phyloP scores from a whole-genome alignment of 176 grass and related monocot species.

The Urochloa ruziziensis region DNA sequence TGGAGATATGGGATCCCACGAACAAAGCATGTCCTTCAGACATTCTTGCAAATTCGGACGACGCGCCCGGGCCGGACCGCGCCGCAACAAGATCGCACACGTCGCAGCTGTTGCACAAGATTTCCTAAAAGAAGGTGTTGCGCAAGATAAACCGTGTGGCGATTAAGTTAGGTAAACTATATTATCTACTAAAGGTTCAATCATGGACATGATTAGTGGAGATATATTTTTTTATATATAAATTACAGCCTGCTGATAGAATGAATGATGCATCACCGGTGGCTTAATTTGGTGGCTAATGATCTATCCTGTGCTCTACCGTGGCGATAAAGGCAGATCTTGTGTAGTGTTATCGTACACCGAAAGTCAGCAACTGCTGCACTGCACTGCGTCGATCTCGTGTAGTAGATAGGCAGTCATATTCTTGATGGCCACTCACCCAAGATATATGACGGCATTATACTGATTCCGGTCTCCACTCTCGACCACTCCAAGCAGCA shows the following conservation, averaged over 20 bases:
- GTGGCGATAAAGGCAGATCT: constrained; percentile 2
- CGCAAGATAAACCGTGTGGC: too few relatives aligned
- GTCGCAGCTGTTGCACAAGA: too few relatives aligned
- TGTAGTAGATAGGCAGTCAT: neutral
- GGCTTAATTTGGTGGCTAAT: neutral
- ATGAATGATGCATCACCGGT: too few relatives aligned
- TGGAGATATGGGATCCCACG: neutral
- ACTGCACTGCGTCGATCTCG: neutral
- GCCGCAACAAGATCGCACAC: too few relatives aligned
- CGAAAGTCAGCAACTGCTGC: constrained; percentile 29
- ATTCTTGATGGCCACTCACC: constrained; percentile 1
- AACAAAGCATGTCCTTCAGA: neutral
- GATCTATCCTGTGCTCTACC: neutral
- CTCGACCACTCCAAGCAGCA: neutral
- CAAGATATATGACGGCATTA: neutral
- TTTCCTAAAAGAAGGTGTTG: too few relatives aligned
- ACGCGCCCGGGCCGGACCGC: too few relatives aligned
- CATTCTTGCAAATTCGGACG: too few relatives aligned
- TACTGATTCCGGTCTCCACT: neutral
- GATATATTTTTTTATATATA: too few relatives aligned
- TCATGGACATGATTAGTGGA: too few relatives aligned
- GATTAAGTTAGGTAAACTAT: too few relatives aligned
- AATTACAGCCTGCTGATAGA: too few relatives aligned
- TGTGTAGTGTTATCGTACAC: neutral
- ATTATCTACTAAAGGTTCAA: too few relatives aligned